Conservation (phyloP, 176 grass and related monocot genomes). For the Aegilops sharonensis region DNA sequence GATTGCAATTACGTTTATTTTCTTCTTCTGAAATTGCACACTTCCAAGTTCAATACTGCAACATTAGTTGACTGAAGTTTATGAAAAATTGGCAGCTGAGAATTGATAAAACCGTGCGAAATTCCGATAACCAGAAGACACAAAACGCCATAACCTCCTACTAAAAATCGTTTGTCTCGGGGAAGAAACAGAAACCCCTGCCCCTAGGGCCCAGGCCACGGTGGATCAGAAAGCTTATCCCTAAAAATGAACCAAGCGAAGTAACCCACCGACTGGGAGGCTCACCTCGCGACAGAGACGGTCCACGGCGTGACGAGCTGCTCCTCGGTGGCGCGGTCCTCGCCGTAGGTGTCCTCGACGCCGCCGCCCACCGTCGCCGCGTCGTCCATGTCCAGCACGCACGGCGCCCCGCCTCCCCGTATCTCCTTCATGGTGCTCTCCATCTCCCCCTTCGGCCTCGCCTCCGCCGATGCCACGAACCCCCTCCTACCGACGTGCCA, state of each 20-base stretch:
- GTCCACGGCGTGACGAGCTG: conserved; percentile 96
- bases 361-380: conserved; percentile 61
- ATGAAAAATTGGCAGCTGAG: background rate
- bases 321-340: conserved; percentile 82
- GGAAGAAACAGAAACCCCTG: background rate
- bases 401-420: conserved; percentile 39
- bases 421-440: conserved; percentile 82
- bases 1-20: background rate
- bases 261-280: too few relatives aligned
- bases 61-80: background rate
- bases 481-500: background rate
- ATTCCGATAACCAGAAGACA: background rate
- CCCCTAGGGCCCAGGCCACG: background rate
- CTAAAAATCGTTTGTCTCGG: background rate
- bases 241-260: background rate
- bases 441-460: conserved; percentile 33
- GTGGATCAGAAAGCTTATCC: conserved; percentile 21
- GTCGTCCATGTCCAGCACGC: conserved; percentile 69
- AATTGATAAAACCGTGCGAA: background rate
- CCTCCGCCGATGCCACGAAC: conserved; percentile 8
- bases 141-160: background rate
- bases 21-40: background rate
- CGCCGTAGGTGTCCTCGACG: conserved; percentile 83
- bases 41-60: background rate
- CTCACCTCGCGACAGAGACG: conserved; percentile 84